phyloP scores from a whole-genome alignment of 2,329 filamentous ascomycete genomes.

The Epichloe brachyelytri region DNA sequence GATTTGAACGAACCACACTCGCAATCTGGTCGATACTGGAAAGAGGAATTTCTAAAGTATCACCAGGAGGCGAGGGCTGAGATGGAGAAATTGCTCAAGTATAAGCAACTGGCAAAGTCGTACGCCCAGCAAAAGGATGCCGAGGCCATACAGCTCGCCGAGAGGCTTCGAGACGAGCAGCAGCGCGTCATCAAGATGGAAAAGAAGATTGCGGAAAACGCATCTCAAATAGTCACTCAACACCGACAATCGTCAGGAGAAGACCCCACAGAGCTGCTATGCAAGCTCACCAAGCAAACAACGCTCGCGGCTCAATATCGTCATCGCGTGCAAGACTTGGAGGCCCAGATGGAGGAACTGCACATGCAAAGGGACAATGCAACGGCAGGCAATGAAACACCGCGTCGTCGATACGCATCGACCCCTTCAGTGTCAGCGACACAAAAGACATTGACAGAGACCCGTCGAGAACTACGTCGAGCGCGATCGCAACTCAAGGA shows the following conservation, averaged over 20 bases:
- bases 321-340: slow-evolving; percentile 45
- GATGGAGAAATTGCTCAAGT: slow-evolving; percentile 65
- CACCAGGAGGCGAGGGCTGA: slow-evolving; percentile 58
- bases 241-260: slow-evolving; percentile 22
- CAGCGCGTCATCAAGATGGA: slow-evolving; percentile 53
- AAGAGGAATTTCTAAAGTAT: slow-evolving; percentile 62
- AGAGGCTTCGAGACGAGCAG: slow-evolving; percentile 55
- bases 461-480: slow-evolving; percentile 39
- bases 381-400: slow-evolving; percentile 15
- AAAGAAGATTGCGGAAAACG: slow-evolving; percentile 45
- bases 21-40: slow-evolving; percentile 69
- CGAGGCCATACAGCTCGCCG: slow-evolving; percentile 52
- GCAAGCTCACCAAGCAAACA: slow-evolving; percentile 45
- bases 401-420: slow-evolving; percentile 21
- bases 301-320: slow-evolving; percentile 45
- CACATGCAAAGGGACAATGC: slow-evolving; percentile 23
- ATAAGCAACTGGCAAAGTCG: slow-evolving; percentile 67
- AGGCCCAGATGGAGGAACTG: slow-evolving; percentile 32
- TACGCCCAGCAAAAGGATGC: slow-evolving; percentile 67
- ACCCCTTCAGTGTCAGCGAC: slow-evolving; percentile 32
- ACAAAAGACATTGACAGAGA: slow-evolving; percentile 38
- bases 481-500: slow-evolving; percentile 42
- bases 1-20: slow-evolving; percentile 64
- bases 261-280: slow-evolving; percentile 34
- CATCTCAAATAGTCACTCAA: slow-evolving; percentile 37